These are phyloP conservation scores for Ophiocordyceps robertsii DNA, from an alignment of 2,329 filamentous ascomycete species.

Conservation along the genomic window DNA sequence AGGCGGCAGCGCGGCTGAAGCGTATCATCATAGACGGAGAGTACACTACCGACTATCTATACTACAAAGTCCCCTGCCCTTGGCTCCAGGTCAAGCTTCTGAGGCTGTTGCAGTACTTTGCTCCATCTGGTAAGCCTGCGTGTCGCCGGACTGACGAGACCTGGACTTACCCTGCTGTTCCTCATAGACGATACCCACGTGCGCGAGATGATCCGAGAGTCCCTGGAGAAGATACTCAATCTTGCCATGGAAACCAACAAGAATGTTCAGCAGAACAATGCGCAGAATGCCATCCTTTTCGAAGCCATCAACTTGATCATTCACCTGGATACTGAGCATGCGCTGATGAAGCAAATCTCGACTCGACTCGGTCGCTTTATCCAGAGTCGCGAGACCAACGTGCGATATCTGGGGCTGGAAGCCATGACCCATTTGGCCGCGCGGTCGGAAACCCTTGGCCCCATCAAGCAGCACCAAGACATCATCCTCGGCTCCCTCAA, in stretches of 20 bases:
- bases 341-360: slow-evolving; percentile 92
- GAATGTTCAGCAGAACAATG: slow-evolving; percentile 98
- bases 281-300: slow-evolving; percentile 93
- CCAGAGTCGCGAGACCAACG: slow-evolving; percentile 91
- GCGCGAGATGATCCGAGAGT: slow-evolving; percentile 81
- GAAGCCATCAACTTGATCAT: slow-evolving; percentile 98
- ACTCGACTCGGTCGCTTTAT: slow-evolving; percentile 87
- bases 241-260: slow-evolving; percentile 87
- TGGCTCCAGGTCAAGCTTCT: slow-evolving; percentile 97
- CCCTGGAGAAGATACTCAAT: slow-evolving; percentile 81
- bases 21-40: slow-evolving; percentile 84
- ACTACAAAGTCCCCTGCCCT: slow-evolving; percentile 98
- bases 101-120: slow-evolving; percentile 87
- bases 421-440: slow-evolving; percentile 98
- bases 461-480: slow-evolving; percentile 95
- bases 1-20: slow-evolving; percentile 81
- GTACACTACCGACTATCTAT: slow-evolving; percentile 81
- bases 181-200: slow-evolving; percentile 75
- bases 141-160: background rate
- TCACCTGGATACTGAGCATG: slow-evolving; percentile 88
- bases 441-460: slow-evolving; percentile 82
- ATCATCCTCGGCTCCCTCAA: slow-evolving; percentile 91
- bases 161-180: background rate
- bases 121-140: slow-evolving; percentile 59
- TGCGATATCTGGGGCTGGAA: slow-evolving; percentile 87